Conservation (phyloP, 768 basidiomycete genomes). For the Auriscalpium vulgare region DNA sequence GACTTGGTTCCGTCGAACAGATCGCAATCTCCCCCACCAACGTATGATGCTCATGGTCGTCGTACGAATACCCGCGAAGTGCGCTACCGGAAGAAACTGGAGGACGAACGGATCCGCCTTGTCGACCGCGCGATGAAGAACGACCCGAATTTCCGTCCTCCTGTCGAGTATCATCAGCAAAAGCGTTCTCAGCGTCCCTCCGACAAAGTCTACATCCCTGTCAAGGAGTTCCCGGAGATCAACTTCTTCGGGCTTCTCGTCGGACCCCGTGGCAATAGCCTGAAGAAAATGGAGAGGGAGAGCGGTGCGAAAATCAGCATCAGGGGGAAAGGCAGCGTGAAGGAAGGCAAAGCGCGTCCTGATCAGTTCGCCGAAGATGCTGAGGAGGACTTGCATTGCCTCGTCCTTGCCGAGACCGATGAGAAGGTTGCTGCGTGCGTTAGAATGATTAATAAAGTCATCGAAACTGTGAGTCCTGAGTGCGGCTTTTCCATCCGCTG, state of each 20-base stretch:
- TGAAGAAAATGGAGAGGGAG: conserved; percentile 99
- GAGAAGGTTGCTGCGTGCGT: conserved; percentile 91
- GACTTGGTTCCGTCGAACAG: conserved; percentile 28
- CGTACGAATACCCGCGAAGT: conserved; percentile 98
- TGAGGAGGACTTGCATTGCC: conserved; percentile 97
- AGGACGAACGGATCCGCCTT: conserved; percentile 85
- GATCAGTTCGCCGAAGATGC: conserved; percentile 95
- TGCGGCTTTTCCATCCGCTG: background rate
- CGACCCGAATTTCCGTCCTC: conserved; percentile 96
- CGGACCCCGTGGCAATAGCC: conserved; percentile 95
- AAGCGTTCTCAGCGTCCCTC: conserved; percentile 90
- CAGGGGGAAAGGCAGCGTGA: conserved; percentile 95
- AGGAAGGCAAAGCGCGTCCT: conserved; percentile 95
- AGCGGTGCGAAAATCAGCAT: conserved; percentile 98
- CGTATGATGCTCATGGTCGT: conserved; percentile 95
- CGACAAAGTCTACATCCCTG: conserved; percentile 98
- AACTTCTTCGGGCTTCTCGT: conserved; percentile 99
- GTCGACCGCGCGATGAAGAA: conserved; percentile 96
- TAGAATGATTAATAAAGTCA: conserved; percentile 92
- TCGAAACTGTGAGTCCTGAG: conserved; percentile 74
- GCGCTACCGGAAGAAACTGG: conserved; percentile 92
- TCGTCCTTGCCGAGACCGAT: conserved; percentile 87
- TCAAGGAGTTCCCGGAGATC: conserved; percentile 99
- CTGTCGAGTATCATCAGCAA: conserved; percentile 92
- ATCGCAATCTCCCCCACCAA: conserved; percentile 94